Evolutionary conservation across 2,329 filamentous ascomycete genomes (phyloP).

Genomic region (Exophiala dermatitidis): DNA sequence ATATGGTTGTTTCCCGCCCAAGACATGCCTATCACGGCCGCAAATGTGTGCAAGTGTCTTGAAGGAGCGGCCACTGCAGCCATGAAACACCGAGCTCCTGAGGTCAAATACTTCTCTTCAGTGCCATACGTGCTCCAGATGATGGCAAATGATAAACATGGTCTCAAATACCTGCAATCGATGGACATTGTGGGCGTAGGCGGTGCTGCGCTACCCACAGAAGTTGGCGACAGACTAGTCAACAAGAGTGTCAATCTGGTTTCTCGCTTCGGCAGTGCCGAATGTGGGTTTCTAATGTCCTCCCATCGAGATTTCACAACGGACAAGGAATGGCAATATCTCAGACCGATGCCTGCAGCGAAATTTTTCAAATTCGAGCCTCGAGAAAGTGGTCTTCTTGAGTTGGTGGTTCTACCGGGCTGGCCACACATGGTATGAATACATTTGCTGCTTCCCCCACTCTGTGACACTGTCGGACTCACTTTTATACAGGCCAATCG

Average conservation of each 20-base stretch:
- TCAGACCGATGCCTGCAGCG: slow-evolving; percentile 40
- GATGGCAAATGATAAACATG: slow-evolving; percentile 40
- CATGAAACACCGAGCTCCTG: slow-evolving; percentile 22
- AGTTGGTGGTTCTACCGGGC: slow-evolving; percentile 48
- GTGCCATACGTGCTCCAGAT: slow-evolving; percentile 55
- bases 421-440: slow-evolving; percentile 49
- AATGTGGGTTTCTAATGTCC: slow-evolving; percentile 59
- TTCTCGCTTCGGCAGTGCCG: slow-evolving; percentile 58
- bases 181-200: slow-evolving; percentile 60
- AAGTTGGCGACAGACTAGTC: slow-evolving; percentile 50
- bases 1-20: slow-evolving; percentile 59
- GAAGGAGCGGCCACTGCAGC: slow-evolving; percentile 25
- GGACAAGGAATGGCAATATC: slow-evolving; percentile 56
- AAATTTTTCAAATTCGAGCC: slow-evolving; percentile 42
- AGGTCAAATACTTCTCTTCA: slow-evolving; percentile 53
- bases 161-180: slow-evolving; percentile 38
- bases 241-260: slow-evolving; percentile 48
- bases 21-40: slow-evolving; percentile 49
- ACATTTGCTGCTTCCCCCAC: not conserved
- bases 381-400: slow-evolving; percentile 40
- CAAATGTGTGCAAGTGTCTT: slow-evolving; percentile 47
- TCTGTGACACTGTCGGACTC: not conserved
- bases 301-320: slow-evolving; percentile 50
- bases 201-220: slow-evolving; percentile 50
- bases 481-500: slow-evolving; percentile 39